These are phyloP conservation scores for Fusarium sterilihyphosum DNA, from an alignment of 2,329 filamentous ascomycete species.

Conservation along the genomic window DNA sequence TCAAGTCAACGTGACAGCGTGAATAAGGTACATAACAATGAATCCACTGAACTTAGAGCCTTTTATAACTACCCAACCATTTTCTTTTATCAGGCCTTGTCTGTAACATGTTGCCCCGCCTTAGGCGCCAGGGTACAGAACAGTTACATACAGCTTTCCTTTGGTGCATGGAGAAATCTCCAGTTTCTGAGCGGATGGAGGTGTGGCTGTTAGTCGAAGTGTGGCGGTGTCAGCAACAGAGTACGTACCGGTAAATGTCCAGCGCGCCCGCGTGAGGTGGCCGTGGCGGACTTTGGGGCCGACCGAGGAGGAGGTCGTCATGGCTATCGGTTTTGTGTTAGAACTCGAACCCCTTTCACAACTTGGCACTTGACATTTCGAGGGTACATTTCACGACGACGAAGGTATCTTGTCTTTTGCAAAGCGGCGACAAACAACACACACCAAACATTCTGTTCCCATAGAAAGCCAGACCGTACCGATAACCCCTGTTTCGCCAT, in stretches of 20 bases:
- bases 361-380: constrained; percentile 7
- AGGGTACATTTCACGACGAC: not conserved
- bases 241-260: constrained; percentile 21
- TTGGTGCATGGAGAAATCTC: constrained; percentile 5
- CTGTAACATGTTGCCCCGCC: constrained; percentile 20
- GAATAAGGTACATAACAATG: not conserved
- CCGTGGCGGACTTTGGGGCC: constrained; percentile 27
- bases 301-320: constrained; percentile 24
- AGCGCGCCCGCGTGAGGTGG: not conserved
- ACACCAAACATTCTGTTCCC: not conserved
- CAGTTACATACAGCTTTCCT: not conserved
- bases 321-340: constrained; percentile 15
- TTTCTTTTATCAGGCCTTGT: not conserved
- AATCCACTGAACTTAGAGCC: not conserved
- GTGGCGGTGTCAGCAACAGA: constrained; percentile 16
- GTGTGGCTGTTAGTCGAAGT: constrained; percentile 9
- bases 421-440: not conserved
- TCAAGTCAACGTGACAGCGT: not conserved
- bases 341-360: constrained; percentile 33
- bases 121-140: not conserved
- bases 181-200: not conserved
- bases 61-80: constrained; percentile 25
- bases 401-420: not conserved
- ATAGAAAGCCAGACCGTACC: not conserved
- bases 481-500: constrained; percentile 8